A percentile compares a stretch with the other conserved stretches of the same genome.
Evolutionary conservation across 2,329 filamentous ascomycete genomes (phyloP).

Genomic region (Ilyonectria destructans): DNA sequence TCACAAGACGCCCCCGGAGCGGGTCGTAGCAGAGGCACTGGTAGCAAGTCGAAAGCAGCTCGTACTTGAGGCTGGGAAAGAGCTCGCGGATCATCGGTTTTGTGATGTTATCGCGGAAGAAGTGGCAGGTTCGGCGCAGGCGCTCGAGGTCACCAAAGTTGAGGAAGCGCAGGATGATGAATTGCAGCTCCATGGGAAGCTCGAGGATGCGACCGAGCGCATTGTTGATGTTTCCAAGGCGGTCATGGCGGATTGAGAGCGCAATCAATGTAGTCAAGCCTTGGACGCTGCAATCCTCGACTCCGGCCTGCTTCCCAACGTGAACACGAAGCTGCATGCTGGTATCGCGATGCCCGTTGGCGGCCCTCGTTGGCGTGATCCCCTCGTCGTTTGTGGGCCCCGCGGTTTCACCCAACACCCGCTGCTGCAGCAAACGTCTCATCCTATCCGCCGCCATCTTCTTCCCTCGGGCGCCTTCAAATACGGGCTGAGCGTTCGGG

Average conservation of each 20-base stretch:
- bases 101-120: constrained; percentile 55
- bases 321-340: background rate
- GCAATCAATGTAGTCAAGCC: constrained; percentile 26
- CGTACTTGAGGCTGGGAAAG: constrained; percentile 53
- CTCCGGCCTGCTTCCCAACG: background rate
- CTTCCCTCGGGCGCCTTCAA: background rate
- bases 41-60: constrained; percentile 59
- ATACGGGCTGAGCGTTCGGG: background rate
- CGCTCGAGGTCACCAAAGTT: constrained; percentile 62
- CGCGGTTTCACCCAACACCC: constrained; percentile 15
- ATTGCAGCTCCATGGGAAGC: constrained; percentile 61
- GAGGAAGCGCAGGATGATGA: constrained; percentile 59
- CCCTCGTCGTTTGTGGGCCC: constrained; percentile 5
- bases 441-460: constrained; percentile 19
- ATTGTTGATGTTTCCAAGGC: constrained; percentile 9
- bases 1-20: constrained; percentile 52
- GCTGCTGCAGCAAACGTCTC: constrained; percentile 22
- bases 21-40: constrained; percentile 57
- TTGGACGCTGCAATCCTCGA: constrained; percentile 22
- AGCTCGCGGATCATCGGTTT: constrained; percentile 55
- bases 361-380: background rate
- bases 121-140: constrained; percentile 59
- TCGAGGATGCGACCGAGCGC: constrained; percentile 48
- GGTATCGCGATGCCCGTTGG: background rate
- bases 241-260: constrained; percentile 26